These are phyloP conservation scores for Coffea humblotiana DNA, from an alignment of 305 asterid genomes.

Conservation along the genomic window DNA sequence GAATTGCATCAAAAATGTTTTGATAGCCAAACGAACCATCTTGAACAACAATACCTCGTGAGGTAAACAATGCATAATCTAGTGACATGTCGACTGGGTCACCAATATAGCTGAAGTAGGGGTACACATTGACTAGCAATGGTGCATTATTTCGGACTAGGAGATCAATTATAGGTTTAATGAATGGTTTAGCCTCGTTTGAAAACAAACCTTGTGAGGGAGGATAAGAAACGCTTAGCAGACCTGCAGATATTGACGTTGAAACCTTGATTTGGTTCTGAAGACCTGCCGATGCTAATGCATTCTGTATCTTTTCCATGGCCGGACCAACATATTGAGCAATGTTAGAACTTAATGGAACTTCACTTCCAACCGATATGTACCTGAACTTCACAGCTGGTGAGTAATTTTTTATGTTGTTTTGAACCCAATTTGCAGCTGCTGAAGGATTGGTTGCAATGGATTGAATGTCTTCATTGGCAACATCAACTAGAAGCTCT, in stretches of 20 bases:
- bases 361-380: no score
- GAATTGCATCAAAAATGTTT: conserved; percentile 21
- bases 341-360: no score
- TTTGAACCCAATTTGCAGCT: no score
- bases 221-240: conserved; percentile 4
- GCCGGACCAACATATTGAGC: conserved; percentile 26
- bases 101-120: no score
- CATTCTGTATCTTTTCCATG: conserved; percentile 34
- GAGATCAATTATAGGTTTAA: conserved; percentile 28
- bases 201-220: conserved; percentile 24
- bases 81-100: no score
- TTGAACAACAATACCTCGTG: not conserved
- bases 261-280: not conserved
- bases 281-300: conserved; percentile 10
- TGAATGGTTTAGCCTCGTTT: conserved; percentile 1
- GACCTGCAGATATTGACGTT: no score
- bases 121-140: no score
- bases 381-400: no score
- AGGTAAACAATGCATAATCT: no score
- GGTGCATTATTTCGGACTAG: not conserved
- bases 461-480: conserved; percentile 27
- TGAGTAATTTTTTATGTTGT: no score
- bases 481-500: not conserved
- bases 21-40: conserved; percentile 15
- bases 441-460: no score